These are phyloP conservation scores for Penicillium ochrochloron DNA, from an alignment of 495 filamentous ascomycete species.

Conservation along the genomic window DNA sequence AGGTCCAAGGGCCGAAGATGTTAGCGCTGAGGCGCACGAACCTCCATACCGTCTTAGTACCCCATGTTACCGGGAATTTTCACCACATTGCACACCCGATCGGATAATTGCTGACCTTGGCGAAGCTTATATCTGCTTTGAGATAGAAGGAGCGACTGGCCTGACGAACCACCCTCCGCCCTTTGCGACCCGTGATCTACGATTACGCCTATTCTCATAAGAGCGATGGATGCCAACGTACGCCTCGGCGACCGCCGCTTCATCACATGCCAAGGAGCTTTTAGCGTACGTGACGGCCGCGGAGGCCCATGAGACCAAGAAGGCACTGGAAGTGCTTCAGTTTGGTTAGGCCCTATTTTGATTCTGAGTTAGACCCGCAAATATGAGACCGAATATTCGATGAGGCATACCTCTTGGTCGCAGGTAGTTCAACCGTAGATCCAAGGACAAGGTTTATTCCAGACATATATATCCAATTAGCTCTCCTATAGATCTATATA, in stretches of 20 bases:
- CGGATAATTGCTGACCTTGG: constrained; percentile 3
- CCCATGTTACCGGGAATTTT: too few relatives aligned
- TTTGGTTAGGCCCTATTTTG: constrained; percentile 1
- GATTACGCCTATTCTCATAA: constrained; percentile 10
- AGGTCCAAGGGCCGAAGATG: too few relatives aligned
- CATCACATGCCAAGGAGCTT: constrained; percentile 1
- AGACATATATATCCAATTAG: too few relatives aligned
- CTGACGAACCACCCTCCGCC: constrained; percentile 1
- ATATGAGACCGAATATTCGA: constrained; percentile 13
- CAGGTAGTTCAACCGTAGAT: constrained; percentile 24
- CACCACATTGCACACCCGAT: not conserved
- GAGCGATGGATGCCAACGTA: constrained; percentile 5
- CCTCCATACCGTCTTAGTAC: too few relatives aligned
- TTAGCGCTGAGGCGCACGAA: too few relatives aligned
- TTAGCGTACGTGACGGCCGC: not conserved
- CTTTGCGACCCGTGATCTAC: constrained; percentile 6
- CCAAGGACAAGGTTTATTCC: too few relatives aligned
- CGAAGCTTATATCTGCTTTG: constrained; percentile 7
- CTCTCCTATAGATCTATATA: too few relatives aligned
- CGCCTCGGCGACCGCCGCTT: constrained; percentile 7
- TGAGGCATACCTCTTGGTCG: constrained; percentile 8
- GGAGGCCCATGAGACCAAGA: constrained; percentile 6
- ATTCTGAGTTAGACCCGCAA: not conserved
- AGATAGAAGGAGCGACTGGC: constrained; percentile 4
- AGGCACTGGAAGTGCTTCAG: constrained; percentile 4